Conservation (phyloP, 2,329 filamentous ascomycete genomes). For the Cucurbitaria berberidis region DNA sequence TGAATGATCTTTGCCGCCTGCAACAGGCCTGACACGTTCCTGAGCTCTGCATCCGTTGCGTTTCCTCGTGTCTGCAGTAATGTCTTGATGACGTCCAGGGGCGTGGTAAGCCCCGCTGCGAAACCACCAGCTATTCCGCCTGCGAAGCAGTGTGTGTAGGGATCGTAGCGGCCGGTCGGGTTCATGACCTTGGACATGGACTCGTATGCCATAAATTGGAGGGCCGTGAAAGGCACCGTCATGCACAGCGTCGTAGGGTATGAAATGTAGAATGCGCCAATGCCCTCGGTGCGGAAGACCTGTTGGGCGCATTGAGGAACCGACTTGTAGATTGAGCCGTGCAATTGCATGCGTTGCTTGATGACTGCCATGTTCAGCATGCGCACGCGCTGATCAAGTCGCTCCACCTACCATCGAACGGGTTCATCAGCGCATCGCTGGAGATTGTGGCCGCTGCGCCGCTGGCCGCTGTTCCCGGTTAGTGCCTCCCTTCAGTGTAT, state of each 20-base stretch:
- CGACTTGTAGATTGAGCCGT: slow-evolving; percentile 89
- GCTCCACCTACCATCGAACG: slow-evolving; percentile 81
- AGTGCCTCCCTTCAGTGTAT: slow-evolving; percentile 30
- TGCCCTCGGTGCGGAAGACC: slow-evolving; percentile 85
- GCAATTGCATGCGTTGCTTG: slow-evolving; percentile 99
- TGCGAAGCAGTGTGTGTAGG: slow-evolving; percentile 89
- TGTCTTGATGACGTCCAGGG: slow-evolving; percentile 98
- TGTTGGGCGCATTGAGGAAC: slow-evolving; percentile 86
- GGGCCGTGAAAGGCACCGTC: slow-evolving; percentile 96
- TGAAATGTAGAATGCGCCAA: slow-evolving; percentile 95
- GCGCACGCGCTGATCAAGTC: neutral
- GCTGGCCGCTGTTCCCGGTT: slow-evolving; percentile 72
- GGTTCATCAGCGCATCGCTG: slow-evolving; percentile 98
- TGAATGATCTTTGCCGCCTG: slow-evolving; percentile 83
- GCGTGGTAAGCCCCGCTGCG: slow-evolving; percentile 91
- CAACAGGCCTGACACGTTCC: slow-evolving; percentile 81
- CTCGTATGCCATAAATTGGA: slow-evolving; percentile 98
- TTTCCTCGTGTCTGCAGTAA: slow-evolving; percentile 92
- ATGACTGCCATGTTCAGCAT: slow-evolving; percentile 69
- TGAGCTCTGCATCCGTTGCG: slow-evolving; percentile 78
- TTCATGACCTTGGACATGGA: slow-evolving; percentile 95
- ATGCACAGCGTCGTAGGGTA: slow-evolving; percentile 98
- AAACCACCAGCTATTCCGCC: slow-evolving; percentile 92
- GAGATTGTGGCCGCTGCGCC: slow-evolving; percentile 95
- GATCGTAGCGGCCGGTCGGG: slow-evolving; percentile 83